Base-by-base conservation (phyloP, 352 stramenopile species). In the Globisporangium polare region DNA sequence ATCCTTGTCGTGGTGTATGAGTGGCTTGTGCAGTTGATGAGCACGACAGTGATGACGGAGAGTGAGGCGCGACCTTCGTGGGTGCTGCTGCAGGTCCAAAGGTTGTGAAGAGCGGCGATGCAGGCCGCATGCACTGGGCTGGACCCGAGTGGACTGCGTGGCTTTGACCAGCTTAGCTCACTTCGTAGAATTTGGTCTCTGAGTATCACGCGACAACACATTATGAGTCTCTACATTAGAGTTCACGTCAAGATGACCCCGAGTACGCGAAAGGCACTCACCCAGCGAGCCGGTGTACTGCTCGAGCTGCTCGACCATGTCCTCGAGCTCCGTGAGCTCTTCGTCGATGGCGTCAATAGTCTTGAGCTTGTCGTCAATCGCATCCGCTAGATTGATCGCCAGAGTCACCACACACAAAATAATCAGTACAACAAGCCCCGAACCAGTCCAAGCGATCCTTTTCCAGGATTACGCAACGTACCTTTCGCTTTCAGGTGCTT, bases 231-330 rank as follows among this genome's bases (percentile, higher is more conserved):
- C 33, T 8, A 35, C 29, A 35, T 35, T 35, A 35, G 29, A 35
- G 9, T 35, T 1, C 8, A 39, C 12, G 33, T 39, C 33, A 39
- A 39, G 8, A 15, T 39, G 9, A 9, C 9, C 8, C 13, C 29
- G 29, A 33, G 29, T 33, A 39, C 7, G 26, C 20, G 17, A 58
- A 5, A 3, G 15, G 15, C 5, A 73, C 75, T 62, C 76, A 94
- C 86, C 77, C 18, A 94, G 67, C 10, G 81, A 84, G 31, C 69
- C 71, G 1, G 81, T 92, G 72, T 94, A 94, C 49, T 83, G 65
- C 39, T 94, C 83, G 24, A 94, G 74, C 56, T 94, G 81, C n/a
- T 92, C 77, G 55, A 94, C 83, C 83, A 94, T 92, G 41, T 94
- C 86, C 72, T 94, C 86, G 42, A 94, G 72, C 68, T 92, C 83